Base-by-base conservation (phyloP, 2,329 filamentous ascomycete genomes). In the Tolypocladium guangdongense region DNA sequence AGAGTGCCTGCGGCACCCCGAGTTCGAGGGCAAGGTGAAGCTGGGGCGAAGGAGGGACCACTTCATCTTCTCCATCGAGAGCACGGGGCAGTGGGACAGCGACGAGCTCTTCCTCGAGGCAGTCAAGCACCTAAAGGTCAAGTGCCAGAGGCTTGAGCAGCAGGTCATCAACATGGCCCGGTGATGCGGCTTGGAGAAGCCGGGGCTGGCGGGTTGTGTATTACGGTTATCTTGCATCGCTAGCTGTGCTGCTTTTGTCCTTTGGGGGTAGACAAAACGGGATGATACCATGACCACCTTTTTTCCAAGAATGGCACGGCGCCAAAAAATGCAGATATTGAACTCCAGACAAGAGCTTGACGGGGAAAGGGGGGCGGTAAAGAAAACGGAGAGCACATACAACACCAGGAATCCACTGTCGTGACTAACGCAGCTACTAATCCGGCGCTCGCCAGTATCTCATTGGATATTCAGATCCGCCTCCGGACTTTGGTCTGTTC, bases 41-140 rank as follows among this genome's bases (percentile, higher is more conserved):
- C 81, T 99, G 35, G 93, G 93, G 45, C 80, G 95, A 52, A 77
- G 90, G 62, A 79, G 90, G 59, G 93, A 99, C 69, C 95, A 99
- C 74, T 99, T 99, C 70, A 97, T 99, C 71, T 99, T 93, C 77
- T 87, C 84, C 52, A 80, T 99, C 37, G 93, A 99, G 77, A 96
- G 91, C 75, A 86, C 90, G 0, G 95, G 93, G 7, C 93, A 99
- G 73, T 95, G 90, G 76, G 86, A 93, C 55, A 96, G 90, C 66
- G 92, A 97, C 63, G 85, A 90, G 71, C 77, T 99, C 59, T 97
- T 99, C 75, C 71, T 99, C 54, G 90, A 97, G 72, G 84, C 89
- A 32, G 80, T 99, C 50, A 87, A 86, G 72, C 76, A 90, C 61
- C 73, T 99, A 57, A 96, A 91, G 75, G 77, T 82, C 63, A 97